Evolutionary conservation across 768 basidiomycete species (phyloP).

Genomic region (Auricularia sp.): DNA sequence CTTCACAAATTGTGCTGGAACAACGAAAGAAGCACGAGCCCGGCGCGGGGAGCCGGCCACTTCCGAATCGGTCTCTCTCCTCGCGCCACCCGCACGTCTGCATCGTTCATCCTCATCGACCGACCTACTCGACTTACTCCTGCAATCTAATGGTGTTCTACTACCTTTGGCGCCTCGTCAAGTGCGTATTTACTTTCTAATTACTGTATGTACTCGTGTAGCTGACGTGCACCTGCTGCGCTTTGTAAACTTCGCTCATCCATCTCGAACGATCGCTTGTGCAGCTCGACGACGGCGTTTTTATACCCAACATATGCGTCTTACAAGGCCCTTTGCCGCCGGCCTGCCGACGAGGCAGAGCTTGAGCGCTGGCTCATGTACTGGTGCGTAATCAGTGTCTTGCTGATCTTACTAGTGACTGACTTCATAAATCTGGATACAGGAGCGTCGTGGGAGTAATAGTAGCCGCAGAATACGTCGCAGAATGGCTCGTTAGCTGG

Average conservation of each 20-base stretch:
- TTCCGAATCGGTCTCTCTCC: background rate
- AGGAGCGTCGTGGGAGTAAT: constrained; percentile 50
- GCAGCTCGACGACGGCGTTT: constrained; percentile 55
- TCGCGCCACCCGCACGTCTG: too few relatives aligned
- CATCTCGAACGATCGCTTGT: background rate
- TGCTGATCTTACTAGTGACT: background rate
- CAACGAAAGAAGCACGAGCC: background rate
- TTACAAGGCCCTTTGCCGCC: constrained; percentile 85
- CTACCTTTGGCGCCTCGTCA: background rate
- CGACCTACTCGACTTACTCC: too few relatives aligned
- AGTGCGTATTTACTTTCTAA: background rate
- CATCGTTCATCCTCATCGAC: too few relatives aligned
- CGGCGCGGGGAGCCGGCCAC: background rate
- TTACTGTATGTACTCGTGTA: background rate
- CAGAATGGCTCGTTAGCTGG: constrained; percentile 86
- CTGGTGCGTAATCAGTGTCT: constrained; percentile 40
- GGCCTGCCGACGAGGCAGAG: constrained; percentile 76
- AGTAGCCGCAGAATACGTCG: constrained; percentile 70
- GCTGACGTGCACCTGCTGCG: background rate
- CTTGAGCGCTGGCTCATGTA: constrained; percentile 96
- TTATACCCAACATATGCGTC: constrained; percentile 92
- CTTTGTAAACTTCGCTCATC: background rate
- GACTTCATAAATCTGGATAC: too few relatives aligned
- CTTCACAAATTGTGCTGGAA: too few relatives aligned
- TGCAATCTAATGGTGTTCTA: background rate